Evolutionary conservation across 2,329 filamentous ascomycete species (phyloP), one percentile per base, ranked within the genome.

Genomic region (Celoporthe dispersa): DNA sequence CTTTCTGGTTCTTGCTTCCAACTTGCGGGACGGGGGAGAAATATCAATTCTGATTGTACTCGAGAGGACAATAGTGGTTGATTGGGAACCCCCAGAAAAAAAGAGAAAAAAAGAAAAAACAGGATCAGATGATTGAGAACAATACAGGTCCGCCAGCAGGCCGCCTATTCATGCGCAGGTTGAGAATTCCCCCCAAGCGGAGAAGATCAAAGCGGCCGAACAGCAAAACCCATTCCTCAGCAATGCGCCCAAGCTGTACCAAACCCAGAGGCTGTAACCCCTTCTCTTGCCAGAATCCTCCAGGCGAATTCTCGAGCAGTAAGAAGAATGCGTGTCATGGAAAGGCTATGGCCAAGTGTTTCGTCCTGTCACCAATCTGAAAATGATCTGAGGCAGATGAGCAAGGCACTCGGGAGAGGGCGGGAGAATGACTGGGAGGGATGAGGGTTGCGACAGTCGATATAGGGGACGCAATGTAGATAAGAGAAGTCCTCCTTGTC

Each of bases 31-130:
- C 74, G 75, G 72, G 77, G 75, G 75, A 81, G 41, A 72, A 73
- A 82, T 84, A 81, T 85, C 82, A 86, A 86, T 86, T 85, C 79
- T 85, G 82, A 85, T 85, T 85, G 82, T 83, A 80, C 77, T 80
- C 78, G 74, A 72, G 73, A 77, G 75, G 77, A 77, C 72, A 79
- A 76, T 78, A 77, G 67, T 65, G 66, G 69, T 72, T 71, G 69
- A 71, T 77, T 73, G 74, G 75, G 75, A 73, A 72, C 74, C 73
- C 76, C 74, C 74, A 76, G 75, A 73, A 75, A 75, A 73, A 33
- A 37, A 75, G 68, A 73, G 69, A 73, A 73, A 75, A 12, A 73
- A 72, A 76, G 76, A 74, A 73, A 76, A 76, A 76, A 79, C 31
- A 72, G 8, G 57, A 75, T 70, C 73, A 70, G 73, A 73, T 75